Evolutionary conservation across 2,329 filamentous ascomycete genomes (phyloP), one percentile per base, ranked within the genome.

Genomic region (Dichotomopilus funicola): DNA sequence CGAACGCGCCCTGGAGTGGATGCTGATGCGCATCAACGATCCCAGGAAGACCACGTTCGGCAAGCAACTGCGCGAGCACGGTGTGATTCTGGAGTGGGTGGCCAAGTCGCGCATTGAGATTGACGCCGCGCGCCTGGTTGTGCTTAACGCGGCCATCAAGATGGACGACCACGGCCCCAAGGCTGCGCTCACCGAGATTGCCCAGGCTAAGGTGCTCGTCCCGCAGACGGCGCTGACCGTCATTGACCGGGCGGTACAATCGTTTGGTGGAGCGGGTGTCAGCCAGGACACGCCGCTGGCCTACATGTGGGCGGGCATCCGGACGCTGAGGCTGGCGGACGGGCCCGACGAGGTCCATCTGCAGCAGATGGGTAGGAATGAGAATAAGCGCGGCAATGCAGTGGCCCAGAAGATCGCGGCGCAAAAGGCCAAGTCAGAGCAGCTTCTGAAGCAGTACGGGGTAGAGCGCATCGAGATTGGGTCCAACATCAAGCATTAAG

Each of bases 341-440:
- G 94, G 94, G 0, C 94, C 94, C 0, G 94, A 99, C 73, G 94
- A 99, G 82, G 94, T 97, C 58, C 94, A 95, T 71, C 73, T 91
- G 62, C 77, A 89, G 70, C 89, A 94, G 74, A 77, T 94, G 75
- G 89, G 88, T 12, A 78, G 80, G 63, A 90, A 90, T 63, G 89
- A 94, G 78, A 91, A 90, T 70, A 87, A 80, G 71, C 80, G 82
- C 61, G 85, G 83, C 55, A 68, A 73, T 61, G 81, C 78, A 62
- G 79, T 85, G 47, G 76, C 85, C 44, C 75, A 78, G 58, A 80
- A 79, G 67, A 83, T 91, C 55, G 72, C 78, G 63, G 75, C 73
- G 67, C 88, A 92, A 75, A 79, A 76, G 69, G 72, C 77, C 65
- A 85, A 79, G 75, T 80, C 85, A 12, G 80, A 81, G 64, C 76